Evolutionary conservation across 139 green algal genomes (phyloP).

Genomic region (Desmodesmus armatus): DNA sequence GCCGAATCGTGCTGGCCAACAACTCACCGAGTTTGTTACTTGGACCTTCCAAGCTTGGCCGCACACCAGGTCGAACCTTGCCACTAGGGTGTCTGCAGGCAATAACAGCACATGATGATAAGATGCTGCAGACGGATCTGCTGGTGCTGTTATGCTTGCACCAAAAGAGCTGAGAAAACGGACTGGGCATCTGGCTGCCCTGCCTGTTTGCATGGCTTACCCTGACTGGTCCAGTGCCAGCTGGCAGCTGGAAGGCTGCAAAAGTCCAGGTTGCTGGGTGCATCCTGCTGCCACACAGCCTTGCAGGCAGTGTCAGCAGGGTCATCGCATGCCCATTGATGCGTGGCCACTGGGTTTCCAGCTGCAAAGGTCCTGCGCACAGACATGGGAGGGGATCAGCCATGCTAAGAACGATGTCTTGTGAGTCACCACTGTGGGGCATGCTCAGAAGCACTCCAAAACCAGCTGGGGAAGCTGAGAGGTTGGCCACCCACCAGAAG

Average conservation of each 20-base stretch:
- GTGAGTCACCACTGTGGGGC: background rate
- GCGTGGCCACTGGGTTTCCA: background rate
- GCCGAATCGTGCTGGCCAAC: background rate
- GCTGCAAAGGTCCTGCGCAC: background rate
- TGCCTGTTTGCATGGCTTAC: background rate
- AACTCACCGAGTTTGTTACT: conserved; percentile 6
- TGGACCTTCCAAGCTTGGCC: conserved; percentile 28
- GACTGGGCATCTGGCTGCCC: background rate
- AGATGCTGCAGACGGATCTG: background rate
- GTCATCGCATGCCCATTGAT: background rate
- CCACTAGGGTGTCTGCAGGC: conserved; percentile 23
- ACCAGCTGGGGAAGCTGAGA: background rate
- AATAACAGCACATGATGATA: background rate
- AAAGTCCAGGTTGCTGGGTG: background rate
- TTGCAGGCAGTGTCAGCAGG: background rate
- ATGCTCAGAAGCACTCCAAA: background rate
- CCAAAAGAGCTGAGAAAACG: background rate
- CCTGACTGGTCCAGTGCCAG: background rate
- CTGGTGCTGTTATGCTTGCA: background rate
- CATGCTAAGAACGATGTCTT: too few species aligned
- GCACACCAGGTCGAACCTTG: background rate
- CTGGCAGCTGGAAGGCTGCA: background rate
- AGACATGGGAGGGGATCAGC: background rate
- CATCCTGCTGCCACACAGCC: background rate
- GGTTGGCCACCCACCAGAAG: background rate